These are phyloP conservation scores for Tolypocladium sp. DNA, from an alignment of 2,329 filamentous ascomycete species.

Conservation along the genomic window DNA sequence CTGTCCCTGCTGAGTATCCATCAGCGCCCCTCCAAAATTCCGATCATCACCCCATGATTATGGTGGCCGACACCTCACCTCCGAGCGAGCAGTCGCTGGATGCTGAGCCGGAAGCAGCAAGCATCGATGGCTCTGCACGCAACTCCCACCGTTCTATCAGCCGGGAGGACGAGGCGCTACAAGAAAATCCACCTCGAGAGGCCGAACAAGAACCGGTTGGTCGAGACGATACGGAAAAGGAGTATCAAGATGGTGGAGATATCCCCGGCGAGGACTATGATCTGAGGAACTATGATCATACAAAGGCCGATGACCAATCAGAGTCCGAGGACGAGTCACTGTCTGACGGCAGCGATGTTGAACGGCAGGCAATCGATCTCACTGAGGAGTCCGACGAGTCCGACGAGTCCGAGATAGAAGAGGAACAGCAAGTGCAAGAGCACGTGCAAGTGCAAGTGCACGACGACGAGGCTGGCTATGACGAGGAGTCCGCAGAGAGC, in stretches of 20 bases:
- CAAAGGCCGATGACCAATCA: conserved; percentile 22
- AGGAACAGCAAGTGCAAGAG: conserved; percentile 6
- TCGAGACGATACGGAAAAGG: conserved; percentile 8
- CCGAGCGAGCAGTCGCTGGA: background rate
- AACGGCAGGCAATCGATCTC: conserved; percentile 16
- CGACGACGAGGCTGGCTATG: background rate
- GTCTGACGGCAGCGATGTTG: conserved; percentile 6
- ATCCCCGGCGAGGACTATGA: conserved; percentile 23
- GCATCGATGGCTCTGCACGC: background rate
- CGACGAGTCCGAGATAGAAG: conserved; percentile 7
- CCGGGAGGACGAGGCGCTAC: background rate
- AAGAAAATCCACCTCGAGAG: background rate
- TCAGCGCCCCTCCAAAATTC: background rate
- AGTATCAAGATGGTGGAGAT: conserved; percentile 16
- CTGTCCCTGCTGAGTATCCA: background rate
- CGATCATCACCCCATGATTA: background rate
- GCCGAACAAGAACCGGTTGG: background rate
- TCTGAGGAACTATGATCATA: conserved; percentile 20
- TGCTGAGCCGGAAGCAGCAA: background rate
- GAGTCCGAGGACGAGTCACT: conserved; percentile 8
- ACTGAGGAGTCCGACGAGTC: conserved; percentile 18
- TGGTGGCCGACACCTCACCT: background rate
- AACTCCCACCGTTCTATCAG: background rate
- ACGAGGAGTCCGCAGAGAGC: background rate
- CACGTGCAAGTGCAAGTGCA: background rate